Evolutionary conservation across 371 early-diverging fungal species (phyloP).

Genomic region (Circinella minor): DNA sequence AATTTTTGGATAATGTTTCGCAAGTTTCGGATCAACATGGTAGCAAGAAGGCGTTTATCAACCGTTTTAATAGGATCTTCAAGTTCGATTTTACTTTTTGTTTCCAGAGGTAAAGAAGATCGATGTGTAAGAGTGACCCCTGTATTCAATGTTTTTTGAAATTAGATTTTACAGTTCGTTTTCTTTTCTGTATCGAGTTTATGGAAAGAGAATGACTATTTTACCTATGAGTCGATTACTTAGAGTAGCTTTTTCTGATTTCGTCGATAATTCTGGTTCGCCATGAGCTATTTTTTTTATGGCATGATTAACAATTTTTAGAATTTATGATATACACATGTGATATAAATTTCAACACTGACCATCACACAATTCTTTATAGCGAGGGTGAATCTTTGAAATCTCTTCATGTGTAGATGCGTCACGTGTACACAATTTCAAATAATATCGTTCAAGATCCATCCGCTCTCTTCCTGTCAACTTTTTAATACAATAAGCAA

Average conservation of each 20-base stretch:
- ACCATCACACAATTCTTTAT: conserved; percentile 56
- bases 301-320: too few relatives aligned
- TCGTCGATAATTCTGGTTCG: conserved; percentile 47
- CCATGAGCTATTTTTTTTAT: conserved; percentile 49
- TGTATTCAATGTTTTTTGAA: neutral
- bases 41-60: conserved; percentile 54
- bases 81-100: conserved; percentile 20
- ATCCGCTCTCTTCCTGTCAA: conserved; percentile 57
- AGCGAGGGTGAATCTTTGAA: conserved; percentile 58
- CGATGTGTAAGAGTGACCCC: conserved; percentile 24
- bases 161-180: neutral
- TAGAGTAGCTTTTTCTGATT: conserved; percentile 43
- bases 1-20: conserved; percentile 46
- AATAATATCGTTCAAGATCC: conserved; percentile 81
- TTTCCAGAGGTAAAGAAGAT: conserved; percentile 10
- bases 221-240: conserved; percentile 67
- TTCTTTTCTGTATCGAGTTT: too few relatives aligned
- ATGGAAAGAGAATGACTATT: neutral
- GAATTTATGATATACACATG: too few relatives aligned
- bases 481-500: conserved; percentile 8
- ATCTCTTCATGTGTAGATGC: conserved; percentile 46
- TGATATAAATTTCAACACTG: conserved; percentile 6
- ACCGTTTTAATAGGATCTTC: conserved; percentile 31
- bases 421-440: conserved; percentile 52
- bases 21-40: conserved; percentile 46